A percentile compares a stretch with the other conserved stretches of the same genome.
These are phyloP conservation scores for Mycena kentingensis DNA, from an alignment of 768 basidiomycete genomes.

Conservation along the genomic window DNA sequence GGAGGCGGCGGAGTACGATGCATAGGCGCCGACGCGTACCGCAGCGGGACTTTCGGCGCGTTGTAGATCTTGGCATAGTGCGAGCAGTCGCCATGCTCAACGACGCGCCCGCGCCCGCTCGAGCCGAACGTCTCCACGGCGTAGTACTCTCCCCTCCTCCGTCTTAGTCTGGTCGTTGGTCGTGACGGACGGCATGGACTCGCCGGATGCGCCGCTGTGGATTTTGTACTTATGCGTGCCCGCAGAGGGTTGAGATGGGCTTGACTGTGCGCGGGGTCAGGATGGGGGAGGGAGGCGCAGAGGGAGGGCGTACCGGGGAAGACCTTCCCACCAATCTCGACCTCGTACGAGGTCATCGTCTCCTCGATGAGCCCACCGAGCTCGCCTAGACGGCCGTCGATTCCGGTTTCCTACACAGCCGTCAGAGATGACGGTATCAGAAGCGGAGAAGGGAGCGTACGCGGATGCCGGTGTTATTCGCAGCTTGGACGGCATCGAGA, in stretches of 20 bases:
- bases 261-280: slow-evolving; percentile 62
- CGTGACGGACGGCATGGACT: slow-evolving; percentile 87
- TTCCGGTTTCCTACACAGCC: slow-evolving; percentile 80
- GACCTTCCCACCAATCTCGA: no score
- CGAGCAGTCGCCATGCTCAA: no score
- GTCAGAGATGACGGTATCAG: not conserved
- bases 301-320: slow-evolving; percentile 61
- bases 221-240: slow-evolving; percentile 94
- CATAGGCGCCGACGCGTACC: slow-evolving; percentile 45
- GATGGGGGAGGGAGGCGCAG: slow-evolving; percentile 3
- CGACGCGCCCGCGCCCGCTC: no score
- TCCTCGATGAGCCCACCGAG: slow-evolving; percentile 92
- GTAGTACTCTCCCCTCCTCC: slow-evolving; percentile 99
- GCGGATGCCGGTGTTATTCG: slow-evolving; percentile 89
- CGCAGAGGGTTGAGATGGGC: slow-evolving; percentile 90
- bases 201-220: slow-evolving; percentile 68
- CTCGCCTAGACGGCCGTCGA: slow-evolving; percentile 92
- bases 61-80: slow-evolving; percentile 71
- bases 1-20: no score
- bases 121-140: slow-evolving; percentile 99
- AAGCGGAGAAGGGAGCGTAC: slow-evolving; percentile 40
- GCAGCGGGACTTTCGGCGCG: slow-evolving; percentile 70
- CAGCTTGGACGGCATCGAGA: slow-evolving; percentile 92
- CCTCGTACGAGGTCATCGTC: slow-evolving; percentile 98
- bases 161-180: slow-evolving; percentile 94